These are phyloP conservation scores for Erysimum cheiranthoides DNA, from an alignment of 345 rosid species.

Conservation along the genomic window DNA sequence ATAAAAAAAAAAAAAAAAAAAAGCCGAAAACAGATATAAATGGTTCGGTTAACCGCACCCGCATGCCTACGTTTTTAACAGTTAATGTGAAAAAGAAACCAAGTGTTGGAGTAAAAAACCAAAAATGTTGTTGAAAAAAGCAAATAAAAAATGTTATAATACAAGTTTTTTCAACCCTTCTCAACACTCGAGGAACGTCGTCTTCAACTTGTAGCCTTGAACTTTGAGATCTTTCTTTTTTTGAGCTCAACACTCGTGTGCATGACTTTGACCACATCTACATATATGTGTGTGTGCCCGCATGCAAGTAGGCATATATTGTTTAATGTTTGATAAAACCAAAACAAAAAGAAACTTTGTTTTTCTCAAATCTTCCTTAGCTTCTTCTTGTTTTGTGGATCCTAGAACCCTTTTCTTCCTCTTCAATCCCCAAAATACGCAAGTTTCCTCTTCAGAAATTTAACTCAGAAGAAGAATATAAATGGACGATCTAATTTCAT, in stretches of 20 bases:
- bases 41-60: too few relatives aligned
- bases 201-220: slow-evolving; percentile 10
- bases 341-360: neutral
- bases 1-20: too few relatives aligned
- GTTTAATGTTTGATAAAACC: slow-evolving; percentile 24
- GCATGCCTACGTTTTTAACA: neutral
- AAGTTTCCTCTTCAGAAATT: neutral
- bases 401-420: slow-evolving; percentile 30
- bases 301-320: slow-evolving; percentile 3
- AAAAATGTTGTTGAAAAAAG: slow-evolving; percentile 1
- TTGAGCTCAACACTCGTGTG: slow-evolving; percentile 30
- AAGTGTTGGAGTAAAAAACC: neutral
- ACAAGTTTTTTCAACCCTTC: slow-evolving; percentile 4
- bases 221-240: slow-evolving; percentile 1
- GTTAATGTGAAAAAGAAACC: neutral
- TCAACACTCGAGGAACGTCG: slow-evolving; percentile 32
- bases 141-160: slow-evolving; percentile 7
- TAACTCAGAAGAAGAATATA: slow-evolving; percentile 1
- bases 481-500: neutral
- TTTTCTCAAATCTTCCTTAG: slow-evolving; percentile 12
- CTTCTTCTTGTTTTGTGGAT: slow-evolving; percentile 15
- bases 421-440: slow-evolving; percentile 30
- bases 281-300: slow-evolving; percentile 2
- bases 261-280: slow-evolving; percentile 29
- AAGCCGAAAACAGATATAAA: too few relatives aligned